Percentiles rank a stretch among this genome's conserved stretches.
phyloP scores from a whole-genome alignment of 768 basidiomycete species.

The Serendipita sp. region DNA sequence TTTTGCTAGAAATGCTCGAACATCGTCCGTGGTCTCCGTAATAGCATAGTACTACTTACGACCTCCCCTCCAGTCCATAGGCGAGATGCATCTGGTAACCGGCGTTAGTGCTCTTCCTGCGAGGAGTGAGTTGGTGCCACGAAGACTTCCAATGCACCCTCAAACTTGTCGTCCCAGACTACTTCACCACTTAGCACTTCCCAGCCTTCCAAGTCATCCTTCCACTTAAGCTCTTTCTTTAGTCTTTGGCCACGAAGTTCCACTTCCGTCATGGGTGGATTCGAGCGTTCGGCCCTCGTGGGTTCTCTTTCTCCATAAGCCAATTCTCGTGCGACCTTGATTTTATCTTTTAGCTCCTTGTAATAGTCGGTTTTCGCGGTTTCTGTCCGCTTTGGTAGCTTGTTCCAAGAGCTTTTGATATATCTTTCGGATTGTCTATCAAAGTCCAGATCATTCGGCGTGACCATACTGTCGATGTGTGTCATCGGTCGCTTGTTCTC shows the following conservation, averaged over 20 bases:
- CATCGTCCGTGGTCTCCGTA: no score
- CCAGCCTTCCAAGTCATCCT: conserved; percentile 64
- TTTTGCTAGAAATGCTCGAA: no score
- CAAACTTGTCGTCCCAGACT: conserved; percentile 64
- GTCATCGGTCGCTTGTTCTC: conserved; percentile 42
- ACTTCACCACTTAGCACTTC: conserved; percentile 53
- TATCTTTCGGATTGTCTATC: conserved; percentile 46
- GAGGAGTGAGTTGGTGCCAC: conserved; percentile 20
- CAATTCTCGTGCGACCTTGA: conserved; percentile 59
- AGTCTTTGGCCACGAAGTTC: conserved; percentile 76
- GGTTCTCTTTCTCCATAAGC: conserved; percentile 58
- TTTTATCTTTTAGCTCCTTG: conserved; percentile 42
- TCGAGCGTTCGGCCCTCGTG: conserved; percentile 64
- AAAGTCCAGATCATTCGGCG: conserved; percentile 52
- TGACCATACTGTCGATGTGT: conserved; percentile 5
- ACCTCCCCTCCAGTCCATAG: no score
- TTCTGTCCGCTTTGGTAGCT: conserved; percentile 39
- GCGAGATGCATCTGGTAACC: no score
- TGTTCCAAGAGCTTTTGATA: conserved; percentile 45
- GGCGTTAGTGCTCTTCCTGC: no score
- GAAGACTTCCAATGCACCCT: conserved; percentile 43
- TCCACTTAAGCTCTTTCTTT: conserved; percentile 81
- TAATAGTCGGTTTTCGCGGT: conserved; percentile 67
- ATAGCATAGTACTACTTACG: no score
- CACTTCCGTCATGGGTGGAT: conserved; percentile 75